Evolutionary conservation across 1,139 yeast genomes (phyloP).

Genomic region (Yamadazyma triangularis): DNA sequence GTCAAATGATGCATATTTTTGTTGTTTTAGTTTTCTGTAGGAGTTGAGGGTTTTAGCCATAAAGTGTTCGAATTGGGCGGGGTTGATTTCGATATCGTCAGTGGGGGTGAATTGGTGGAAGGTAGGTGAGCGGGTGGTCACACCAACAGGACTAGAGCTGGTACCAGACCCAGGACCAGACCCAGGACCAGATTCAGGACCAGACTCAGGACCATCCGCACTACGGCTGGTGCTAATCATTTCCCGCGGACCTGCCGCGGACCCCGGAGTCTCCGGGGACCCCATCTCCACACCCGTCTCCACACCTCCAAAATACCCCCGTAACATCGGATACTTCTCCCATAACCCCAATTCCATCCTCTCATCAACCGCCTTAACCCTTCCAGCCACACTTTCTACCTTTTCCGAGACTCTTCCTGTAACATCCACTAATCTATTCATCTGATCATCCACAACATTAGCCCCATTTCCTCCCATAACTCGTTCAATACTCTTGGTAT

Average conservation of each 20-base stretch:
- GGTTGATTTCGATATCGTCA: conserved; percentile 15
- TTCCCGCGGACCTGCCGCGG: background rate
- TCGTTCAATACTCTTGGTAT: background rate
- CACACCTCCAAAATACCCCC: conserved; percentile 1
- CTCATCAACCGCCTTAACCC: conserved; percentile 1
- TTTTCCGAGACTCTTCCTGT: conserved; percentile 11
- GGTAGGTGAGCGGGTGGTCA: too few species aligned
- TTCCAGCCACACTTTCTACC: conserved; percentile 7
- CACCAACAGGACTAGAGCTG: too few species aligned
- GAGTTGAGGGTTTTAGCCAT: conserved; percentile 30
- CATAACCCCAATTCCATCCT: background rate
- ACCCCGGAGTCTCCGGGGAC: background rate
- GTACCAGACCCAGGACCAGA: background rate
- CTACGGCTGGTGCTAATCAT: background rate
- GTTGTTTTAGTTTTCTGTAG: conserved; percentile 27
- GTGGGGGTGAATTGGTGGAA: background rate
- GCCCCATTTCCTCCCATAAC: background rate
- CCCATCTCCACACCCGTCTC: background rate
- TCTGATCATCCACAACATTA: conserved; percentile 12
- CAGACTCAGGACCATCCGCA: background rate
- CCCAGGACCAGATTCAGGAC: background rate
- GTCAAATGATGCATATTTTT: conserved; percentile 12
- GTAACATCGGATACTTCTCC: conserved; percentile 1
- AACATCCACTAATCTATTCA: conserved; percentile 12
- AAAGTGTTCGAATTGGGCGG: conserved; percentile 31